Evolutionary conservation across 2,329 filamentous ascomycete species (phyloP).

Genomic region (Emericellopsis cladophorae): DNA sequence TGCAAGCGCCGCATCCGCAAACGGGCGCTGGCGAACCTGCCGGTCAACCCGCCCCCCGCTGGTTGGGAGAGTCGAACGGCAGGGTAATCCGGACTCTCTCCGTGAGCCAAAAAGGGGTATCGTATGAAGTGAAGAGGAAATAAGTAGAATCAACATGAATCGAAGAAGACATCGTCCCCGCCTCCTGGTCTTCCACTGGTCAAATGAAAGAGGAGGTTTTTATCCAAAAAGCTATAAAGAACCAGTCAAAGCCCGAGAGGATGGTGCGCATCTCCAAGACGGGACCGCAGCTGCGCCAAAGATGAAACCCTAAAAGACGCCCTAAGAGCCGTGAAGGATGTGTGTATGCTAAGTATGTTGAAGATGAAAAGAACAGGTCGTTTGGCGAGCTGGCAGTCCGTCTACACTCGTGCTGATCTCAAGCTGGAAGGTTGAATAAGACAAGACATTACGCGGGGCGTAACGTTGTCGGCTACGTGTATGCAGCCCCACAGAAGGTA

Average conservation of each 20-base stretch:
- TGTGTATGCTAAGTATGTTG: neutral
- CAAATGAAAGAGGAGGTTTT: neutral
- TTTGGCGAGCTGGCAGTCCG: neutral
- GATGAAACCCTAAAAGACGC: neutral
- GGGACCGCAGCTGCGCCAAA: neutral
- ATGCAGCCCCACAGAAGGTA: neutral
- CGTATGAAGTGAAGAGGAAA: too few relatives aligned
- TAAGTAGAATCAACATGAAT: too few relatives aligned
- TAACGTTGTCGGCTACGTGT: neutral
- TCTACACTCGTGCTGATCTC: neutral
- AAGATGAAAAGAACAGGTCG: neutral
- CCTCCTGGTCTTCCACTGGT: neutral
- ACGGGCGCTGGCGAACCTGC: too few relatives aligned
- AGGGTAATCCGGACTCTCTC: too few relatives aligned
- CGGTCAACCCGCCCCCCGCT: too few relatives aligned
- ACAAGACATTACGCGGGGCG: neutral
- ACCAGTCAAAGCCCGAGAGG: neutral
- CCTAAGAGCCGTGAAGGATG: neutral
- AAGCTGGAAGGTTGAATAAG: neutral
- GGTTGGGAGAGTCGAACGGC: too few relatives aligned
- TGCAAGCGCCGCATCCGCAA: too few relatives aligned
- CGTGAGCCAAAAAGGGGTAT: too few relatives aligned
- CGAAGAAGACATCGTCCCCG: neutral
- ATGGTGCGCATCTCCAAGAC: neutral
- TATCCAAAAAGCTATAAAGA: neutral